These are phyloP conservation scores for Setaria italica DNA, from an alignment of 202 grass and related monocot genomes.

Conservation along the genomic window DNA sequence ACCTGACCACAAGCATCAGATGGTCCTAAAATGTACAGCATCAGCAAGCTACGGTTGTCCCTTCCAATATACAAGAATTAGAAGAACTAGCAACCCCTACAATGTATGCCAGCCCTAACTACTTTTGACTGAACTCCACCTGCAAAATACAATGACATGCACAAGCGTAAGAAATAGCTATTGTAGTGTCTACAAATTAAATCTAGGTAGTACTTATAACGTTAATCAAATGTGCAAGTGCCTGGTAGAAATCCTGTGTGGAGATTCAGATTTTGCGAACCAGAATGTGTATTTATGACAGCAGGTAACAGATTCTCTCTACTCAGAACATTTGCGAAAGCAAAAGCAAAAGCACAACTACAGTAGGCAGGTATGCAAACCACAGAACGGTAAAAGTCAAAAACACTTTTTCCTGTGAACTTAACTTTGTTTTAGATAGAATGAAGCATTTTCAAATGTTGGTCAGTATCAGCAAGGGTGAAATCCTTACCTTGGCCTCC, in stretches of 20 bases:
- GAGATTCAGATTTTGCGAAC: not conserved
- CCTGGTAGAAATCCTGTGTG: not conserved
- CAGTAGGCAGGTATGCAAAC: not conserved
- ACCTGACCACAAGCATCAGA: slow-evolving; percentile 31
- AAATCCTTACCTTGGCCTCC: slow-evolving; percentile 67
- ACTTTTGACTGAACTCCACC: slow-evolving; percentile 56
- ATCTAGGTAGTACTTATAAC: not conserved
- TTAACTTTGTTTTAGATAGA: not conserved
- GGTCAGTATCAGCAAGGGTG: slow-evolving; percentile 3
- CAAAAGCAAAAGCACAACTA: too few species aligned
- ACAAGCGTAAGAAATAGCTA: slow-evolving; percentile 27
- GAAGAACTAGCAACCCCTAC: slow-evolving; percentile 31
- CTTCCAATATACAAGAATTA: slow-evolving; percentile 48
- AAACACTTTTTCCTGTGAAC: slow-evolving; percentile 8
- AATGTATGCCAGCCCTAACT: slow-evolving; percentile 11
- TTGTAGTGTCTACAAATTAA: not conserved
- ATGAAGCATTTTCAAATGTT: not conserved
- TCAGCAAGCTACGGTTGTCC: slow-evolving; percentile 35
- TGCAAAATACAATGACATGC: slow-evolving; percentile 40
- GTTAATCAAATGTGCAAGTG: not conserved
- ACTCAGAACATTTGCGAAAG: too few species aligned
- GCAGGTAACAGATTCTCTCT: too few species aligned
- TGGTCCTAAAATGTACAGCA: slow-evolving; percentile 55
- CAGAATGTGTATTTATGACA: too few species aligned
- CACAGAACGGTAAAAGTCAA: not conserved